Evolutionary conservation across 1,284 basidiomycete genomes (phyloP).

Genomic region (Sanguinoderma infundibulare): DNA sequence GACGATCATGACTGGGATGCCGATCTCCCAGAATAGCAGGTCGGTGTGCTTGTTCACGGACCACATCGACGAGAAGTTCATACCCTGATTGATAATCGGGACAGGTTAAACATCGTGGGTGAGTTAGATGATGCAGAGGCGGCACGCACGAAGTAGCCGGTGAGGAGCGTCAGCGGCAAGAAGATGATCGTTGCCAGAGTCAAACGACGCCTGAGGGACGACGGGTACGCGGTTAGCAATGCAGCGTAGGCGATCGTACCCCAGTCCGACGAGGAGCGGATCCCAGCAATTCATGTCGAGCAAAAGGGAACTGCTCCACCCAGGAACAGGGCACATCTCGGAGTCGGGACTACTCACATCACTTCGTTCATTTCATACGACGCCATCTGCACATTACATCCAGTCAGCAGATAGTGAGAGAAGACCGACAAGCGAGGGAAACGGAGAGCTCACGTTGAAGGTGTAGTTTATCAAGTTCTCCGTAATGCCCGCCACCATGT

Average conservation of each 20-base stretch:
- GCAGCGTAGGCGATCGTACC: not conserved
- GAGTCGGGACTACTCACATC: slow-evolving; percentile 47
- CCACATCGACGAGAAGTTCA: slow-evolving; percentile 68
- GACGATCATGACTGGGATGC: slow-evolving; percentile 61
- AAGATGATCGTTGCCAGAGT: slow-evolving; percentile 72
- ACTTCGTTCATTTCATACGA: slow-evolving; percentile 75
- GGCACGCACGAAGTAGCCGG: slow-evolving; percentile 70
- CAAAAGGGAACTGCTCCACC: not conserved
- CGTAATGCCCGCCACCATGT: slow-evolving; percentile 68
- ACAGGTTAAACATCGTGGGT: not conserved
- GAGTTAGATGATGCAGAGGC: not conserved
- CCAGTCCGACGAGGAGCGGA: no score
- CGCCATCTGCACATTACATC: slow-evolving; percentile 49
- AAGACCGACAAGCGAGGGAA: not conserved
- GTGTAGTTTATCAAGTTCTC: slow-evolving; percentile 75
- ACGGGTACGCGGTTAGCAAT: not conserved
- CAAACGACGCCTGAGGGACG: slow-evolving; percentile 48
- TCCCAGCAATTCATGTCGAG: no score
- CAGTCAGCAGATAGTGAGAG: slow-evolving; percentile 3
- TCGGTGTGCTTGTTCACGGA: slow-evolving; percentile 53
- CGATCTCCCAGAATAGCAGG: slow-evolving; percentile 70
- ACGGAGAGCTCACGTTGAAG: slow-evolving; percentile 51
- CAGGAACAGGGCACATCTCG: no score
- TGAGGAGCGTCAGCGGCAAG: slow-evolving; percentile 69
- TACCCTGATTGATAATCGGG: slow-evolving; percentile 49